phyloP scores from a whole-genome alignment of 164 flowering plant genomes.

The Platanus orientalis region DNA sequence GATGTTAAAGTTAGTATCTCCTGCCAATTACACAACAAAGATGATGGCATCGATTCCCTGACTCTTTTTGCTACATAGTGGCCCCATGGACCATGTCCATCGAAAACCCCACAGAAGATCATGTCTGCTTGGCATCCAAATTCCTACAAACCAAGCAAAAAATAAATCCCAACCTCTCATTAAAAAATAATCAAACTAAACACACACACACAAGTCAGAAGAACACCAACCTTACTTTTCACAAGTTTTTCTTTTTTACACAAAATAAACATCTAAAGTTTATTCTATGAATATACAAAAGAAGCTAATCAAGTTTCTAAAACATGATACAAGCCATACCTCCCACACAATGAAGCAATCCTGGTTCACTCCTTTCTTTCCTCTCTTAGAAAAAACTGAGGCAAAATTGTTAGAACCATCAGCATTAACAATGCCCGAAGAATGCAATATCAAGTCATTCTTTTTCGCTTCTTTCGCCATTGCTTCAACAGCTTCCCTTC shows the following conservation, averaged over 20 bases:
- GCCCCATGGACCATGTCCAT: slow-evolving; percentile 96
- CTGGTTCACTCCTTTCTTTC: slow-evolving; percentile 83
- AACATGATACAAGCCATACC: slow-evolving; percentile 35
- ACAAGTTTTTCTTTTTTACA: too few relatives aligned
- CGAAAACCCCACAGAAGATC: slow-evolving; percentile 85
- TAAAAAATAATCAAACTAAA: not conserved
- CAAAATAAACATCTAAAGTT: too few relatives aligned
- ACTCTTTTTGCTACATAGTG: slow-evolving; percentile 69
- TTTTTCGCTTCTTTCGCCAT: slow-evolving; percentile 81
- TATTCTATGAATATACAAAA: not conserved
- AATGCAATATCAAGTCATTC: slow-evolving; percentile 53
- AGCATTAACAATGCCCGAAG: slow-evolving; percentile 51
- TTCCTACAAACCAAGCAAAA: slow-evolving; percentile 42
- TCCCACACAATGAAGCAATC: slow-evolving; percentile 91
- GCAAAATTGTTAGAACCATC: slow-evolving; percentile 58
- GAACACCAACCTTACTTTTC: not conserved
- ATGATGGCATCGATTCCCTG: slow-evolving; percentile 58
- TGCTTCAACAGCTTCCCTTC: slow-evolving; percentile 52
- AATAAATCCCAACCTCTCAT: not conserved
- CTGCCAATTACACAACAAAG: slow-evolving; percentile 73
- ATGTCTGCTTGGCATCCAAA: slow-evolving; percentile 84
- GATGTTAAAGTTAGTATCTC: slow-evolving; percentile 46
- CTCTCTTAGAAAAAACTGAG: slow-evolving; percentile 60
- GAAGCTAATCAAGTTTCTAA: not conserved
- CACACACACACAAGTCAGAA: not conserved